Base-by-base conservation (phyloP, 306 rosid genomes). In the Vigna hirtella region DNA sequence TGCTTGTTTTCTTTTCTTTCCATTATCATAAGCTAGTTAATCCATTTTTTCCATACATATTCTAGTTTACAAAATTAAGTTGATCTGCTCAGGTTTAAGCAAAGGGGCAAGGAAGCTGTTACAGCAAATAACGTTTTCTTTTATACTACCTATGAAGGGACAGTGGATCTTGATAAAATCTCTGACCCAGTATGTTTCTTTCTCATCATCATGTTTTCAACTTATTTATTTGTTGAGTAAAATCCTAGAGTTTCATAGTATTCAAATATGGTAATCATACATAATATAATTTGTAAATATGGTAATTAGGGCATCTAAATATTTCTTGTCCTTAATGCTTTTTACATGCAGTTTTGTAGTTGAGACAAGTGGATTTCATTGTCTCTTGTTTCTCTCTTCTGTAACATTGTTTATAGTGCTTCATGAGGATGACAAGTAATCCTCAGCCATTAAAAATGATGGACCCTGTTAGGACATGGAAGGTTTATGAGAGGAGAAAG, bases 161-260 rank as follows among this genome's bases (percentile, higher is more conserved):
- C 98, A 16, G 96, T 95, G 79, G 98, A 95, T 90, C 93, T 95
- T 83, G 99, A 93, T 87, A 95, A 95, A 87, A 95, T 95, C 70
- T 87, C 92, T 52, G 97, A 95, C 77, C 98, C 96, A 38, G 99
- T 95, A 91, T 78, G 96, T 85, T 26, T 72, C 43, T 62, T 84
- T 85, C 83, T 4, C 83, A 56, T 22, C 81, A 40, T 51, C 68
- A 17, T 72, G 80, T 70, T 56, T 68, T 40, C 77, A 70, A 65
- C 45, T 78, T 69, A 32, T 30, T 69, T 83, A 49, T 66, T 77
- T 68, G 14, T 67, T n/a, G 6, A 76, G 32, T 51, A 49, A 70
- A 80, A 76, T 38, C 76, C 52, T 59, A 17, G 68, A 30, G 24
- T 45, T 68, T 28, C 66, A 4, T 38, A 36, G 8, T 64, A 50